Evolutionary conservation across 371 early-diverging fungal genomes (phyloP), one percentile per base, ranked within the genome.

Genomic region (Aphelidium insulamus): DNA sequence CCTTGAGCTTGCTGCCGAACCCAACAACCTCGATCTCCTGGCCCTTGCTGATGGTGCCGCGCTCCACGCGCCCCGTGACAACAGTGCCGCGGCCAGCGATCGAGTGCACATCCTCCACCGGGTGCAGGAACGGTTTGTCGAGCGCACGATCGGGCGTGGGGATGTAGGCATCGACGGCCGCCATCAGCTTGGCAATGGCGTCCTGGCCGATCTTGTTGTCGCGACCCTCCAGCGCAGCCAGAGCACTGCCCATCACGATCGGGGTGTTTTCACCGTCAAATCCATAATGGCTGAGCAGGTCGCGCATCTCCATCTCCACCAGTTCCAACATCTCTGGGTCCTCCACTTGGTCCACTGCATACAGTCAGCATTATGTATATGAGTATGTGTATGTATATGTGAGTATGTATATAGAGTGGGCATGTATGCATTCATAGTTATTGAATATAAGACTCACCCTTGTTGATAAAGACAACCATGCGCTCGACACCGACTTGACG

Each of bases 51-150:
- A 92, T 66, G 35, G 66, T 62, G 38, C 99, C 99, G 51, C 91
- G 78, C 56, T 94, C 95, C 21, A 97, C 92, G 54, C 92, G 70
- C 36, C 98, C 99, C 27, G 97, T 94, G 36, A 74, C 79, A 15
- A 99, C 97, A 27, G 86, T 92, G 49, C 99, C 98, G 59, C 95
- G 86, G 40, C 98, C 99, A 50, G 90, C 76, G 51, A 98, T 97
- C 18, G 88, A 86, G 66, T 85, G 94, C 24, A 94, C 82, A 52
- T 90, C 82, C 66, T 91, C 90, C 46, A 94, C 64, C 26, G 91
- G 88, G 83, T 97, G 83, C 65, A 98, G 72, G 72, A 99, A 91
- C 29, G 98, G 98, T 68, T 90, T 91, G 48, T 90, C 90, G 37
- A 86, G 59, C 54, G 85, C 86, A 46, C 99, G 72, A 40, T 57